phyloP scores from a whole-genome alignment of 2,329 filamentous ascomycete species.

The Pyricularia sp. region DNA sequence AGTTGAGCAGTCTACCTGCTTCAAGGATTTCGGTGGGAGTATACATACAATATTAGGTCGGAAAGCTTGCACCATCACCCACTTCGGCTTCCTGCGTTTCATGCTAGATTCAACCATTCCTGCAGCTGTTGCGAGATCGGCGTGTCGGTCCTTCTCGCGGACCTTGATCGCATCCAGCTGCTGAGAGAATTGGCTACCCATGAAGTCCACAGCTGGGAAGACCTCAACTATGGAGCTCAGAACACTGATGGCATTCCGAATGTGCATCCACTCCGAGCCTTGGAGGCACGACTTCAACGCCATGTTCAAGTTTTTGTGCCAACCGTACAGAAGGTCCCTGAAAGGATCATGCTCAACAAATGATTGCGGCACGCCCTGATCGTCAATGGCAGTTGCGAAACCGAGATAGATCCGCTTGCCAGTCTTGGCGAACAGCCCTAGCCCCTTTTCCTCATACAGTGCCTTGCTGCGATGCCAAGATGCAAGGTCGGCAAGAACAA shows the following conservation, averaged over 20 bases:
- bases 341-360: constrained; percentile 82
- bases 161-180: constrained; percentile 58
- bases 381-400: constrained; percentile 66
- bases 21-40: not conserved
- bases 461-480: constrained; percentile 74
- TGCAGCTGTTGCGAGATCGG: constrained; percentile 67
- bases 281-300: constrained; percentile 76
- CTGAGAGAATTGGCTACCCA: constrained; percentile 59
- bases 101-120: constrained; percentile 63
- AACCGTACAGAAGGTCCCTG: constrained; percentile 75
- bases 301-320: constrained; percentile 74
- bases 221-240: constrained; percentile 70
- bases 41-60: constrained; percentile 50
- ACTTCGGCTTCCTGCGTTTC: constrained; percentile 55
- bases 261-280: constrained; percentile 91
- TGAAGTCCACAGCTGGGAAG: constrained; percentile 86
- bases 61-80: constrained; percentile 70
- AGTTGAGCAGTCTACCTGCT: not conserved
- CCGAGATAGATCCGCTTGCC: constrained; percentile 53
- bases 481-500: constrained; percentile 69
- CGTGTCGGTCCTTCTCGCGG: constrained; percentile 52
- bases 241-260: constrained; percentile 87
- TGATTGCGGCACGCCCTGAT: constrained; percentile 58
- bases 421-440: constrained; percentile 46
- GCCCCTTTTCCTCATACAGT: constrained; percentile 75